Conservation (phyloP, 495 filamentous ascomycete species). For the Penicillium coffeae region DNA sequence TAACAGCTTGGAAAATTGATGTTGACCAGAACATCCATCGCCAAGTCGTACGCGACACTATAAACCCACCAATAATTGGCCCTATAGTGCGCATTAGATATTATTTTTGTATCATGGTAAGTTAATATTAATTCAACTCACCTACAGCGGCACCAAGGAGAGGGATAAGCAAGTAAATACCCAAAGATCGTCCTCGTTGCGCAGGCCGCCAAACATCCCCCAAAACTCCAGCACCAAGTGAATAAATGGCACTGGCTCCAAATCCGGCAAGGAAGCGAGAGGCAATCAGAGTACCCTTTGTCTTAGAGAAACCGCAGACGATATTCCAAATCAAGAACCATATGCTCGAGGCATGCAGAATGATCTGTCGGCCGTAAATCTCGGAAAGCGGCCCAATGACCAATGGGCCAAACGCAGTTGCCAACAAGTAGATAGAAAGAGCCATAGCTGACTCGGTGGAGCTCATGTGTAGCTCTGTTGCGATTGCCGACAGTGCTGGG, state of each 20-base stretch:
- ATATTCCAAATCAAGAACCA: constrained; percentile 57
- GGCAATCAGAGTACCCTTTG: constrained; percentile 39
- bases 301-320: constrained; percentile 43
- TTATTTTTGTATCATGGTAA: not conserved
- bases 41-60: constrained; percentile 54
- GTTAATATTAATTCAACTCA: not conserved
- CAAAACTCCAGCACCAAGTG: constrained; percentile 44
- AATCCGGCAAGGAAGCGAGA: constrained; percentile 47
- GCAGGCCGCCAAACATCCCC: constrained; percentile 37
- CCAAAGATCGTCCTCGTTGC: constrained; percentile 52
- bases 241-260: constrained; percentile 39
- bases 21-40: constrained; percentile 52
- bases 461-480: constrained; percentile 54
- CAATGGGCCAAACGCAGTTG: constrained; percentile 61
- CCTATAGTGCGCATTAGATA: constrained; percentile 13
- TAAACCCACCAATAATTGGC: constrained; percentile 49
- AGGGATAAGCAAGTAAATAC: constrained; percentile 53
- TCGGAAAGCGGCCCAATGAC: constrained; percentile 63
- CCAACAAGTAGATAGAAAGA: constrained; percentile 66
- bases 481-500: constrained; percentile 53
- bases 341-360: constrained; percentile 52
- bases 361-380: constrained; percentile 60
- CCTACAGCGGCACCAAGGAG: constrained; percentile 52
- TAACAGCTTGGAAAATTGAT: constrained; percentile 23
- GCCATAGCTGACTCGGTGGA: constrained; percentile 52